These are phyloP conservation scores for Dalbergia cultrata DNA, from an alignment of 306 rosid species.

Conservation along the genomic window DNA sequence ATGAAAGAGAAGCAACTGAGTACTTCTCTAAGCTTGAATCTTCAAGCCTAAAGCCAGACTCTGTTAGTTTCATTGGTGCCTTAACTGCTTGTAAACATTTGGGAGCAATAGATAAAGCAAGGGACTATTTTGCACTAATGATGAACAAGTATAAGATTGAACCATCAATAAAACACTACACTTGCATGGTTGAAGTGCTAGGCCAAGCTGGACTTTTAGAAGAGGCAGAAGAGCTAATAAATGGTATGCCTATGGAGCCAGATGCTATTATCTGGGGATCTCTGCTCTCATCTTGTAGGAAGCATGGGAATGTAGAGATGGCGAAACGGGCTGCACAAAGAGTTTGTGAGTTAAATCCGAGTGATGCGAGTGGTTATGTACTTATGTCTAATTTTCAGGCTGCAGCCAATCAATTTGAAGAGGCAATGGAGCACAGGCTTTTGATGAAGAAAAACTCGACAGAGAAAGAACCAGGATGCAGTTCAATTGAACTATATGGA, in stretches of 20 bases:
- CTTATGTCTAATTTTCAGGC: slow-evolving; percentile 81
- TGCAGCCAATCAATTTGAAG: slow-evolving; percentile 60
- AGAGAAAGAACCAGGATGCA: slow-evolving; percentile 88
- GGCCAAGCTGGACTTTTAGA: slow-evolving; percentile 76
- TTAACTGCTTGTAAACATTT: slow-evolving; percentile 83
- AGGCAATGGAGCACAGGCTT: slow-evolving; percentile 71
- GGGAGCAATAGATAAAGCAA: slow-evolving; percentile 70
- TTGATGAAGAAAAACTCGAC: slow-evolving; percentile 66
- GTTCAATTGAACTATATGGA: slow-evolving; percentile 82
- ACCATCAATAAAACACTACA: slow-evolving; percentile 81
- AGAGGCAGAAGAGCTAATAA: slow-evolving; percentile 80
- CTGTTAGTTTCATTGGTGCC: slow-evolving; percentile 78
- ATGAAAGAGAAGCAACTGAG: slow-evolving; percentile 69
- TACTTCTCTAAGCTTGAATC: slow-evolving; percentile 69
- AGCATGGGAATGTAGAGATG: slow-evolving; percentile 67
- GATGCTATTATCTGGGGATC: slow-evolving; percentile 90
- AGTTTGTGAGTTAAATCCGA: slow-evolving; percentile 68
- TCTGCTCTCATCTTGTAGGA: slow-evolving; percentile 79
- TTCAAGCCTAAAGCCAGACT: slow-evolving; percentile 63
- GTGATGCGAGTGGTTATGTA: slow-evolving; percentile 71
- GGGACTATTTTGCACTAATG: slow-evolving; percentile 65
- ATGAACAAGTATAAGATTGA: slow-evolving; percentile 57
- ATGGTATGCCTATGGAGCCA: slow-evolving; percentile 63
- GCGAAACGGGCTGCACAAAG: slow-evolving; percentile 72
- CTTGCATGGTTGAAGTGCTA: slow-evolving; percentile 80